Percentiles rank a stretch among this genome's conserved stretches.
Evolutionary conservation across 2,329 filamentous ascomycete genomes (phyloP).

Genomic region (Tolypocladium nubicola): DNA sequence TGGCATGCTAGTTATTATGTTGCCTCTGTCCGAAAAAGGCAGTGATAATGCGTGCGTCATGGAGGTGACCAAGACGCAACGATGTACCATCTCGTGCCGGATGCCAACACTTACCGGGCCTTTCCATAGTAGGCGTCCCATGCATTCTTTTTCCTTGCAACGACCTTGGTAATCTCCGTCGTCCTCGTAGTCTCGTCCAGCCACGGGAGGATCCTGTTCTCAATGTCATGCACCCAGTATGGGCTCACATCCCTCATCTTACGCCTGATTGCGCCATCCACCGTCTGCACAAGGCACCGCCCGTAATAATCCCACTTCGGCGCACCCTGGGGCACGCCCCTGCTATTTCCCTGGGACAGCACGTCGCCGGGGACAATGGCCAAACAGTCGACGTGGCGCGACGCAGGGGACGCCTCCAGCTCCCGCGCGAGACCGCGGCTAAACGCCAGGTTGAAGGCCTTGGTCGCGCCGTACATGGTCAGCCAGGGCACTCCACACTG

Average conservation of each 20-base stretch:
- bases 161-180: background rate
- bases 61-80: background rate
- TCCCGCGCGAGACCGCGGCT: conserved; percentile 16
- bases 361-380: conserved; percentile 18
- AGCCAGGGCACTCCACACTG: conserved; percentile 16
- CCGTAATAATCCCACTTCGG: conserved; percentile 7
- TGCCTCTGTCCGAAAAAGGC: background rate
- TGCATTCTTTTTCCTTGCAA: background rate
- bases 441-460: conserved; percentile 19
- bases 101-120: background rate
- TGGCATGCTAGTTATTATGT: background rate
- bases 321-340: conserved; percentile 5
- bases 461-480: conserved; percentile 18
- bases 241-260: conserved; percentile 13
- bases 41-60: background rate
- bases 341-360: conserved; percentile 11
- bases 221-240: conserved; percentile 14
- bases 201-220: conserved; percentile 1
- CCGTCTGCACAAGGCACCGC: conserved; percentile 9
- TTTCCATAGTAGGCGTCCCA: background rate
- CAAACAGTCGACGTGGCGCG: conserved; percentile 16
- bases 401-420: conserved; percentile 9
- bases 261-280: conserved; percentile 11
- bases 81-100: background rate
- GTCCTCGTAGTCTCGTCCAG: conserved; percentile 2